Evolutionary conservation across 2,329 filamentous ascomycete species (phyloP), one percentile per base, ranked within the genome.

Genomic region (Trichophyton mentagrophytes): DNA sequence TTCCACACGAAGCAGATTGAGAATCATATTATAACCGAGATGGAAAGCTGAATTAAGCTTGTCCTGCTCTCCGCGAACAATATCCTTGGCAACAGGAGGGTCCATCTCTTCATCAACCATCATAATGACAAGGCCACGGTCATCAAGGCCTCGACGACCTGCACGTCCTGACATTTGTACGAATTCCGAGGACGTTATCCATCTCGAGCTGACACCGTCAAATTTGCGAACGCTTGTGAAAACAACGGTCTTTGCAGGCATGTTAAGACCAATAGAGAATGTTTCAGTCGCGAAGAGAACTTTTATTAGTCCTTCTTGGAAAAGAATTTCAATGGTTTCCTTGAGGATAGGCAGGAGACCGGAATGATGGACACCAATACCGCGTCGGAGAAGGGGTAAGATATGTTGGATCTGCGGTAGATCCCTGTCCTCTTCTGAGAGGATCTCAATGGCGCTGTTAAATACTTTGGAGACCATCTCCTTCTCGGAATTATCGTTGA

Each of bases 221-320:
- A 91, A 99, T 71, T 99, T 99, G 59, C 88, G 88, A 8, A 99
- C 90, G 66, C 88, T 91, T 0, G 93, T 96, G 73, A 99, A 99
- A n/a, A 99, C 91, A 1, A 99, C 93, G 0, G 93, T 99, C 79
- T 96, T 96, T 27, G 93, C 93, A 66, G 93, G 93, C 93, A 99
- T 97, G 79, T 99, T 99, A 62, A 99, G 77, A 63, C 93, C 93
- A 65, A 99, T 99, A 3, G 93, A 97, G 76, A 99, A 99, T 0
- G 93, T 99, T 73, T 99, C 95, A 0, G 93, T 99, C 0, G 93
- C 93, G 64, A 99, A 97, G 0, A 99, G 80, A 8, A 97, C 92
- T 76, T 99, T 99, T 79, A 99, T 96, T 47, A 99, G 78, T 58
- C 91, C 91, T 75, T 99, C 93, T 71, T 99, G 93, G 80, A 99